Conservation (phyloP, 2,329 filamentous ascomycete species). For the Fusarium secorum region DNA sequence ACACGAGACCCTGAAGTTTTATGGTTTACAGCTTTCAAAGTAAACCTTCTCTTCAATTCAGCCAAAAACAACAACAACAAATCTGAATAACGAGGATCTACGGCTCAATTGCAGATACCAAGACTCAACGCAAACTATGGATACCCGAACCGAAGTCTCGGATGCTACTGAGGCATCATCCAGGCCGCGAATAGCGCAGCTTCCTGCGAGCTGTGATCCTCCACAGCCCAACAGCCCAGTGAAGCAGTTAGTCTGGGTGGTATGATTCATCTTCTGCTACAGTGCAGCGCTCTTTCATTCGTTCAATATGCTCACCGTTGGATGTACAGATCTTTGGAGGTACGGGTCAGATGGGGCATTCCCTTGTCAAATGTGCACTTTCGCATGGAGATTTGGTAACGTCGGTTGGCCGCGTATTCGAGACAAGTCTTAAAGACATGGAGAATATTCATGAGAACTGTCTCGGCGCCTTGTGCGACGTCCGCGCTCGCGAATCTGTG, state of each 20-base stretch:
- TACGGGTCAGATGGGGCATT: conserved; percentile 96
- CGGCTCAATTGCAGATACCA: not conserved
- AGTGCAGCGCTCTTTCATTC: not conserved
- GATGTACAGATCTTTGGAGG: conserved; percentile 81
- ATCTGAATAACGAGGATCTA: not conserved
- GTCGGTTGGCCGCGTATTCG: conserved; percentile 83
- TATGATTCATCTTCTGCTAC: conserved; percentile 48
- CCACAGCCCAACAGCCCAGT: conserved; percentile 74
- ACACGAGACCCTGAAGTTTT: conserved; percentile 16
- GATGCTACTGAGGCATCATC: conserved; percentile 40
- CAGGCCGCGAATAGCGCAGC: conserved; percentile 55
- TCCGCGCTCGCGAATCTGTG: conserved; percentile 82
- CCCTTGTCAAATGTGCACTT: conserved; percentile 83
- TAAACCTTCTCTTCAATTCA: conserved; percentile 6
- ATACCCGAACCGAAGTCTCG: conserved; percentile 37
- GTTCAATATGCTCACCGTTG: conserved; percentile 1
- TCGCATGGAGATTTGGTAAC: conserved; percentile 83
- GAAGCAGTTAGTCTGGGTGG: conserved; percentile 87
- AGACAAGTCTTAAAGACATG: conserved; percentile 78
- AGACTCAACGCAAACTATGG: conserved; percentile 29
- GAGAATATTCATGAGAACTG: conserved; percentile 75
- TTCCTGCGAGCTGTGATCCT: conserved; percentile 88
- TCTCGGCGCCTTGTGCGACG: conserved; percentile 86
- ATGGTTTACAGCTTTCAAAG: not conserved
- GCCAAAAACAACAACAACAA: not conserved